Evolutionary conservation across 148 eudicot genomes (phyloP).

Genomic region (Fallopia convolvulus): DNA sequence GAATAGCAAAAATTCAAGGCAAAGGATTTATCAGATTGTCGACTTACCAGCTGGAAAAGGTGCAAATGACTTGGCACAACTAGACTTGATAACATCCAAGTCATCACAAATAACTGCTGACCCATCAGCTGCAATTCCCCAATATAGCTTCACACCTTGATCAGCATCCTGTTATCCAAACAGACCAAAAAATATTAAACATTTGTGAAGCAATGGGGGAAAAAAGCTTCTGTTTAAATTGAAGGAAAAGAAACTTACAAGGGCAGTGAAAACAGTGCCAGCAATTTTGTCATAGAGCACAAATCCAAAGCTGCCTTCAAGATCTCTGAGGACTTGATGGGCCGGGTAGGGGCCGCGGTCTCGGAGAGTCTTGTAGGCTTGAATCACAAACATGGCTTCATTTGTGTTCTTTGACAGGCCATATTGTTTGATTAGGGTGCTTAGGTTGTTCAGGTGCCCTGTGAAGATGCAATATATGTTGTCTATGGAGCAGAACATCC

Average conservation of each 20-base stretch:
- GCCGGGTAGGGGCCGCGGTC: slow-evolving; percentile 93
- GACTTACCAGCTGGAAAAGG: slow-evolving; percentile 71
- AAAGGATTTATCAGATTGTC: too few species aligned
- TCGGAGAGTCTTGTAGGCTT: slow-evolving; percentile 83
- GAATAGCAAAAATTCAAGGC: too few species aligned
- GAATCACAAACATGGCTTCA: slow-evolving; percentile 66
- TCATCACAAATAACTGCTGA: slow-evolving; percentile 70
- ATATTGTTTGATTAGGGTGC: slow-evolving; percentile 59
- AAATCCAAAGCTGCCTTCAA: slow-evolving; percentile 88
- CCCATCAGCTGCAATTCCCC: slow-evolving; percentile 86
- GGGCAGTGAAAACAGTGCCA: slow-evolving; percentile 63
- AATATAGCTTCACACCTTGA: slow-evolving; percentile 49
- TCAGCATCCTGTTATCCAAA: slow-evolving; percentile 44
- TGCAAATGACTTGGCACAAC: slow-evolving; percentile 87
- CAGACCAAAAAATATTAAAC: neutral
- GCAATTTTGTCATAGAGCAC: slow-evolving; percentile 62
- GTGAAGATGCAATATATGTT: slow-evolving; percentile 71
- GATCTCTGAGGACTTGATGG: slow-evolving; percentile 67
- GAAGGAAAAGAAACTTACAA: slow-evolving; percentile 29
- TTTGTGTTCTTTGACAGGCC: slow-evolving; percentile 58
- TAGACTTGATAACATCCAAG: slow-evolving; percentile 49
- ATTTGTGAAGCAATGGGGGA: neutral
- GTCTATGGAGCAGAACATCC: slow-evolving; percentile 65
- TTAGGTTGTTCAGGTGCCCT: slow-evolving; percentile 59
- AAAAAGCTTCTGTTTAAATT: neutral